Percentiles rank a stretch among this genome's conserved stretches.
Evolutionary conservation across 345 rosid genomes (phyloP).

Genomic region (Litchi chinensis): DNA sequence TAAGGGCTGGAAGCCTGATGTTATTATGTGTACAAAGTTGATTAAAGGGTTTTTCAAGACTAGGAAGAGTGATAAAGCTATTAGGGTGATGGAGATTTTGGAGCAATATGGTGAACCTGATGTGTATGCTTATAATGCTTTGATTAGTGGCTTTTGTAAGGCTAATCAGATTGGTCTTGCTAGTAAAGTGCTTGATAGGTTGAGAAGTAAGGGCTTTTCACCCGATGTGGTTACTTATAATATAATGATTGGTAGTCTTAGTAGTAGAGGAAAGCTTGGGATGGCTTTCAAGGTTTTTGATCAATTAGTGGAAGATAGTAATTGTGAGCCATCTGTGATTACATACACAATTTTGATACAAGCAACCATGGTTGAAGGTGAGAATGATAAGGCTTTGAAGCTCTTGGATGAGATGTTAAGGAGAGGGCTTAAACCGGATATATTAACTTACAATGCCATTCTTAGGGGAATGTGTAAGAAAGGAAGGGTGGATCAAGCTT

Average conservation of each 20-base stretch:
- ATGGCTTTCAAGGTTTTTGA: conserved; percentile 63
- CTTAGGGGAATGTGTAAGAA: conserved; percentile 79
- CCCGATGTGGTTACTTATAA: conserved; percentile 85
- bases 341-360: conserved; percentile 88
- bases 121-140: conserved; percentile 74
- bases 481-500: conserved; percentile 57
- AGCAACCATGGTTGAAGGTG: conserved; percentile 61
- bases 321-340: conserved; percentile 69
- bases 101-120: conserved; percentile 76
- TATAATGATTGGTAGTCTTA: conserved; percentile 76
- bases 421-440: conserved; percentile 65
- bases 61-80: conserved; percentile 58
- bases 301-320: conserved; percentile 56
- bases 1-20: conserved; percentile 69
- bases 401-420: conserved; percentile 82
- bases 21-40: conserved; percentile 75
- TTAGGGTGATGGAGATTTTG: conserved; percentile 72
- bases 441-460: conserved; percentile 68
- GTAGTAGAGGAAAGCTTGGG: conserved; percentile 68
- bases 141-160: conserved; percentile 87
- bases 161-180: conserved; percentile 63
- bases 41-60: conserved; percentile 66
- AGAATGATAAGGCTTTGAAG: conserved; percentile 62
- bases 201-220: conserved; percentile 64
- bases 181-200: conserved; percentile 57